Evolutionary conservation across 2,329 filamentous ascomycete genomes (phyloP), one percentile per base, ranked within the genome.

Genomic region (Xylaria sp.): DNA sequence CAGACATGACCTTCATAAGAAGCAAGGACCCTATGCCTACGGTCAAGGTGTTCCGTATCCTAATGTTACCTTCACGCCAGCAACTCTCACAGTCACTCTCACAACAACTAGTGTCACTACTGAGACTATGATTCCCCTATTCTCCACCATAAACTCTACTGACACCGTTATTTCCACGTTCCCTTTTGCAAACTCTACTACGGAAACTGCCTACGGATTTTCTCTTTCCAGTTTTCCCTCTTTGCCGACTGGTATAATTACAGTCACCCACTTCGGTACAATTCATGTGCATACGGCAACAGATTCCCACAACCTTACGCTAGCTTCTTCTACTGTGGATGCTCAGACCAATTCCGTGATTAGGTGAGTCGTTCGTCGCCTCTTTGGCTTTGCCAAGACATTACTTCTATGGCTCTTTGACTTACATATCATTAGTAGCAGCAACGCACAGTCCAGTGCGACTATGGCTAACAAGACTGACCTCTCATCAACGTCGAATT

Each of bases 21-120:
- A 56, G 17, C 51, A 44, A 25, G 54, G 44, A 2, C 52, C 49
- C 15, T 63, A 63, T 21, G 23, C 15, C 44, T 55, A 60, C 44
- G 63, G 48, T n/a, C n/a, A 57, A 11, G 10, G 49, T 35, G 25
- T 27, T 17, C 49, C 60, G 4, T 60, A 33, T 48, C 17, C 13
- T 10, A 58, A 55, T 17, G 23, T n/a, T 8, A 60, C 62, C 6
- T 43, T 31, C 13, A 48, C 23, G 11, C 19, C 51, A 35, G 33
- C n/a, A 19, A 60, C 41, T 9, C 41, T 52, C 23, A 62, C 55
- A 4, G 29, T 59, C 21, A 64, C 58, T 3, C 4, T 59, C 19
- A 62, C 59, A 4, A 15, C 44, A 3, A 54, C 54, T n/a, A 17
- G 41, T 44, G 49, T 47, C 11, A 19, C 38, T 5, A 64, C 54